Conservation (phyloP, 1,284 basidiomycete species). For the Tetrapyrgos nigripes region DNA sequence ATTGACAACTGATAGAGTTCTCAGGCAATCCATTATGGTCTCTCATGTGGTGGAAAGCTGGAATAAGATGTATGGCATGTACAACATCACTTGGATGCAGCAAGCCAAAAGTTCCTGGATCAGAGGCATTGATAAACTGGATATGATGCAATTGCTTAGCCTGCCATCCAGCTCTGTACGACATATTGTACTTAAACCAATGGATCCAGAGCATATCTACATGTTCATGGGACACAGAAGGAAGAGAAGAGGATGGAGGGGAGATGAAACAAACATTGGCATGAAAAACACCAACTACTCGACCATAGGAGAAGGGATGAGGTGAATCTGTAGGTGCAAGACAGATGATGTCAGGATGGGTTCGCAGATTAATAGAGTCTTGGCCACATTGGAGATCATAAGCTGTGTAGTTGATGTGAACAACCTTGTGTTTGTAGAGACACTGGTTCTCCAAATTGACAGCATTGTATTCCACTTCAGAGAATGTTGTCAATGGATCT, state of each 20-base stretch:
- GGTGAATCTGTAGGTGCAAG: slow-evolving; percentile 4
- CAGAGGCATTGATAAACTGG: neutral
- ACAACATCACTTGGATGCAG: slow-evolving; percentile 33
- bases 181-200: slow-evolving; percentile 31
- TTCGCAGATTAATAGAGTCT: slow-evolving; percentile 28
- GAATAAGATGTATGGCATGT: slow-evolving; percentile 37
- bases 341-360: slow-evolving; percentile 27
- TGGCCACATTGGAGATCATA: slow-evolving; percentile 28
- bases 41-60: too few relatives aligned
- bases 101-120: slow-evolving; percentile 2
- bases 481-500: neutral
- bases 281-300: slow-evolving; percentile 42
- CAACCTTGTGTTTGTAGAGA: slow-evolving; percentile 21
- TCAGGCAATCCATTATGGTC: neutral
- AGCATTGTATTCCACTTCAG: neutral
- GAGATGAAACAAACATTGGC: slow-evolving; percentile 24
- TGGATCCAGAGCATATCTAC: slow-evolving; percentile 38
- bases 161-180: slow-evolving; percentile 10
- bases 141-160: neutral
- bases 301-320: slow-evolving; percentile 42
- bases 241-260: too few relatives aligned
- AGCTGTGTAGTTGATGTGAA: slow-evolving; percentile 27
- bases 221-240: too few relatives aligned
- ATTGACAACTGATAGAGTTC: neutral
- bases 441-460: slow-evolving; percentile 16